phyloP scores from a whole-genome alignment of 2,329 filamentous ascomycete species.

The Amphichorda felina region DNA sequence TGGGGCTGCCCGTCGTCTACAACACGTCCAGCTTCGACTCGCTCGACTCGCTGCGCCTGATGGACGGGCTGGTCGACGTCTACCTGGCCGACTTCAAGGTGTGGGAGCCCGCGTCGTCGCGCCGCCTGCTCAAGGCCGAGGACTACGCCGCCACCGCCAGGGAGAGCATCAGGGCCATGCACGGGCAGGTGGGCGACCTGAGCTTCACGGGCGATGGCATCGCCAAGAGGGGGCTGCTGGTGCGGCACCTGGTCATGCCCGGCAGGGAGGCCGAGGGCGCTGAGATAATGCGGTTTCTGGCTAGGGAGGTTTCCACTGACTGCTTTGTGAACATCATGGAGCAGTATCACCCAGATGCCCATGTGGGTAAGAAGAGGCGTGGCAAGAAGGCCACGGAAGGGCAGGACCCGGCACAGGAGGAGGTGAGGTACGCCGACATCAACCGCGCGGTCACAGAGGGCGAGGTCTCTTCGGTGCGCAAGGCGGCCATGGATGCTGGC shows the following conservation, averaged over 20 bases:
- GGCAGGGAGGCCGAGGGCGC: slow-evolving; percentile 62
- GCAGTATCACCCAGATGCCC: slow-evolving; percentile 70
- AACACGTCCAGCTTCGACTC: slow-evolving; percentile 79
- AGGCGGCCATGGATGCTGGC: slow-evolving; percentile 58
- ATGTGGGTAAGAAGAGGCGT: slow-evolving; percentile 59
- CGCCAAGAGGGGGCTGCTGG: slow-evolving; percentile 63
- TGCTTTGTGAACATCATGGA: slow-evolving; percentile 83
- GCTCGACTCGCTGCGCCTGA: slow-evolving; percentile 54
- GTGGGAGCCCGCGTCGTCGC: slow-evolving; percentile 56
- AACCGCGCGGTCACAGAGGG: slow-evolving; percentile 51
- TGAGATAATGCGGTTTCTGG: slow-evolving; percentile 67
- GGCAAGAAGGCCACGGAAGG: slow-evolving; percentile 8
- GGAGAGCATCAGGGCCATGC: slow-evolving; percentile 72
- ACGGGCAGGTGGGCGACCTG: slow-evolving; percentile 69
- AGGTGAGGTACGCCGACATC: slow-evolving; percentile 62
- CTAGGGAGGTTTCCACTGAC: slow-evolving; percentile 59
- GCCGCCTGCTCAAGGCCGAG: slow-evolving; percentile 64
- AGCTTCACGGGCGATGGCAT: slow-evolving; percentile 74
- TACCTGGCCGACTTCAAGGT: slow-evolving; percentile 87
- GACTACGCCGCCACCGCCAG: slow-evolving; percentile 61
- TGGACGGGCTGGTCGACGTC: slow-evolving; percentile 74
- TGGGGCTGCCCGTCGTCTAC: slow-evolving; percentile 67
- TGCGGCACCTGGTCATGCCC: slow-evolving; percentile 79
- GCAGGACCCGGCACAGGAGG: slow-evolving; percentile 16
- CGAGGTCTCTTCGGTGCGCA: slow-evolving; percentile 45